Conservation (phyloP, 2,329 filamentous ascomycete species). For the Calycina herbarum region DNA sequence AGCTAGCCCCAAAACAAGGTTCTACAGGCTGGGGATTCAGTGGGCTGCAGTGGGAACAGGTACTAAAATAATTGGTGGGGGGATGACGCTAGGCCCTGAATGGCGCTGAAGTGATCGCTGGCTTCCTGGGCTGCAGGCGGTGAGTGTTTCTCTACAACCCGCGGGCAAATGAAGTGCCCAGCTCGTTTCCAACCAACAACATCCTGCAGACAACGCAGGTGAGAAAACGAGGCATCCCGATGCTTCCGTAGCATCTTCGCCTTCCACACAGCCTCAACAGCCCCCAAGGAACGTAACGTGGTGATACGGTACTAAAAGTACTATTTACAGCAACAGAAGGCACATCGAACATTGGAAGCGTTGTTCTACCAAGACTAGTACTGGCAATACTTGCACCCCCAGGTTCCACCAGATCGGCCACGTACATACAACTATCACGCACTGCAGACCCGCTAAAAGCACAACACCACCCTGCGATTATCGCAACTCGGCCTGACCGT, state of each 20-base stretch:
- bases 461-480: constrained; percentile 1
- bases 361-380: too few species aligned
- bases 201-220: background rate
- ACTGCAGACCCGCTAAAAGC: background rate
- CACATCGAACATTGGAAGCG: background rate
- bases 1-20: background rate
- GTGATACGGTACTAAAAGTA: background rate
- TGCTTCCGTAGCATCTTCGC: background rate
- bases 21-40: background rate
- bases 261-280: background rate
- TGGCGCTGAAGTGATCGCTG: background rate
- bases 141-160: background rate
- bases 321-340: background rate
- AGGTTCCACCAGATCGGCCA: background rate
- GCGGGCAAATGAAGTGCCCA: background rate
- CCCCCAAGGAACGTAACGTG: background rate
- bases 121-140: background rate
- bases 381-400: too few species aligned
- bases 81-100: background rate
- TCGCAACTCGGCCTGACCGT: background rate
- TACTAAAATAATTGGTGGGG: background rate
- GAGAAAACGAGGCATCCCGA: background rate
- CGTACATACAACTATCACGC: background rate
- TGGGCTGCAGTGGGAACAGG: background rate
- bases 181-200: background rate